Evolutionary conservation across 441 rosid genomes (phyloP), one percentile per base, ranked within the genome.

Genomic region (Populus hybrid): DNA sequence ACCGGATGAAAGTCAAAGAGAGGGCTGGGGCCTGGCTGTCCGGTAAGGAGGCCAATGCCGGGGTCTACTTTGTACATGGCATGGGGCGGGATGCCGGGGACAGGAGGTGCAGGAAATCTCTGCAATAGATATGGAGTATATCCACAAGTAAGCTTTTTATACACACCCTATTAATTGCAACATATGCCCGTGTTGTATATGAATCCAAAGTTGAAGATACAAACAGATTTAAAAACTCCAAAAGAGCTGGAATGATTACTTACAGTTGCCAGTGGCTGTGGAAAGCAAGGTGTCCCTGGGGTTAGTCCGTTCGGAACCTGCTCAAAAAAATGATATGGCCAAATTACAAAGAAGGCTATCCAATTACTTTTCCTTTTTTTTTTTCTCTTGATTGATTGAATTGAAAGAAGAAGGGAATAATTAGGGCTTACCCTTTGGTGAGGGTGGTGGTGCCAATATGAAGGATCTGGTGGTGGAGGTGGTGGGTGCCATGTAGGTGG

Each of bases 1-100:
- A 93, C 98, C 75, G 94, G 96, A 70, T 88, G 90, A 71, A 89
- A 82, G 85, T 95, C 95, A 21, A 92, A 69, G n/a, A 77, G 87
- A 75, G 84, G 90, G 59, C 82, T 87, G 36, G 85, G 89, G 77
- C 82, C 83, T 72, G 77, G 50, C 40, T 81, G 89, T 70, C 84
- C 76, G 38, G 85, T 67, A 1, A 80, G 88, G 77, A 87, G 80
- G 67, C 89, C 88, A 20, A 80, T 83, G 78, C 84, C 84, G 8
- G 85, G 75, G 5, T 89, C 91, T 78, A 82, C 83, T 88, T 87
- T 91, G 85, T 85, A 84, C 86, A 84, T 84, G 72, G 89, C 77
- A 76, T 86, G 92, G 24, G 88, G 75, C 35, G 89, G 92, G 10
- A 87, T 81, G 23, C 88, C 85, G 0, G 89, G 84, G 69, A 90